Evolutionary conservation across 2,329 filamentous ascomycete genomes (phyloP).

Genomic region (Sclerotinia sclerotiorum): DNA sequence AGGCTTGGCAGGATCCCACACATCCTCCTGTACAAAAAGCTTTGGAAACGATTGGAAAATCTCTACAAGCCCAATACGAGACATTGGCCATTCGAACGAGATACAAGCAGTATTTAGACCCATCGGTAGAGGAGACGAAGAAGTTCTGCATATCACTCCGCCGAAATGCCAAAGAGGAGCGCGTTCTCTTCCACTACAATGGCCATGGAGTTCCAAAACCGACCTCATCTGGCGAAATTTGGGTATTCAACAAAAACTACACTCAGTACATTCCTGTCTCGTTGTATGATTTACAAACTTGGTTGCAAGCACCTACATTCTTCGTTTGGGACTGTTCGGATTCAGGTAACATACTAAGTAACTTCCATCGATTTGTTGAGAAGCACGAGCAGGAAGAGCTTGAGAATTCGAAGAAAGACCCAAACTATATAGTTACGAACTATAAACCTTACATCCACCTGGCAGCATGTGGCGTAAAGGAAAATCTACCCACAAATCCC

Average conservation of each 20-base stretch:
- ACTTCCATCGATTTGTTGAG: conserved; percentile 91
- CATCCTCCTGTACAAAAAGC: conserved; percentile 77
- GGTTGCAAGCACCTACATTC: conserved; percentile 91
- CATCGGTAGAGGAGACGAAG: conserved; percentile 95
- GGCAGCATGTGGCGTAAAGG: conserved; percentile 84
- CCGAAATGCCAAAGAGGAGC: conserved; percentile 90
- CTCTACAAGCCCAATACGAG: conserved; percentile 94
- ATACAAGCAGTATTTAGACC: conserved; percentile 95
- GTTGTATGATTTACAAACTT: conserved; percentile 89
- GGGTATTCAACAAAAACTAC: conserved; percentile 99
- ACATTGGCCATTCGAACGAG: conserved; percentile 91
- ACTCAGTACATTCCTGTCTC: conserved; percentile 98
- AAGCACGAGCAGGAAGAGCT: conserved; percentile 91
- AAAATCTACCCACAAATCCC: conserved; percentile 93
- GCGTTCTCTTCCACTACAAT: conserved; percentile 98
- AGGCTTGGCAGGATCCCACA: conserved; percentile 95
- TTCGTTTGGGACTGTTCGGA: conserved; percentile 99
- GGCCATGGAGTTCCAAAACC: conserved; percentile 96
- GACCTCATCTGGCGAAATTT: conserved; percentile 93
- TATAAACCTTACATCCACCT: conserved; percentile 77
- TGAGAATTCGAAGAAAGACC: conserved; percentile 73
- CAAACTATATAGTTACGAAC: conserved; percentile 76
- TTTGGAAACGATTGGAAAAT: conserved; percentile 92
- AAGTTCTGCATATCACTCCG: conserved; percentile 91
- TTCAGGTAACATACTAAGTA: conserved; percentile 90